phyloP scores from a whole-genome alignment of 1,139 yeast genomes.

The Petasospora rhodanensis region DNA sequence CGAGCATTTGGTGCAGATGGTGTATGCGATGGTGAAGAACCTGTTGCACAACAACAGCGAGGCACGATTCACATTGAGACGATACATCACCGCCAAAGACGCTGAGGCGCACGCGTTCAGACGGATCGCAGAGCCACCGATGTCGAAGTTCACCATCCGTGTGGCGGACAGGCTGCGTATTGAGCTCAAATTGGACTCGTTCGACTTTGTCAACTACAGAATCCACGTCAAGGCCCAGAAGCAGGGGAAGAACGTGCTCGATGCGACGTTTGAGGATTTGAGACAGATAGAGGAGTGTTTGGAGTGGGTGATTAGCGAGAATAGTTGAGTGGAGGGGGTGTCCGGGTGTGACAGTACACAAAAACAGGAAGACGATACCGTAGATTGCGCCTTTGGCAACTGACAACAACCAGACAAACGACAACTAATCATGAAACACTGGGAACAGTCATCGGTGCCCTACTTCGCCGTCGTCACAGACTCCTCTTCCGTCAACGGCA shows the following conservation, averaged over 20 bases:
- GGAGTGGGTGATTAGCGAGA: conserved; percentile 46
- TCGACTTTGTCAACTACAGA: conserved; percentile 26
- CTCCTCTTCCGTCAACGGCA: conserved; percentile 1
- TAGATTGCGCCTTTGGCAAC: no score
- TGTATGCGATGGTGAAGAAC: conserved; percentile 38
- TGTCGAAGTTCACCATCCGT: conserved; percentile 14
- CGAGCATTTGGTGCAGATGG: conserved; percentile 42
- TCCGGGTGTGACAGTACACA: no score
- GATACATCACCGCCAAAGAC: conserved; percentile 12
- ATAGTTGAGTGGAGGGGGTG: conserved; percentile 1
- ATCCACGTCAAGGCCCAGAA: conserved; percentile 12
- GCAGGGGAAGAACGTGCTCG: conserved; percentile 31
- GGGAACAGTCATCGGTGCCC: conserved; percentile 21
- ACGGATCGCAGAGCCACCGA: conserved; percentile 16
- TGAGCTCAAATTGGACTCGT: conserved; percentile 21
- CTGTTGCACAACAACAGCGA: conserved; percentile 23
- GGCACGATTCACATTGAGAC: conserved; percentile 14
- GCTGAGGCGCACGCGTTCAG: conserved; percentile 22
- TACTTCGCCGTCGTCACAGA: conserved; percentile 20
- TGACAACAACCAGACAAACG: no score
- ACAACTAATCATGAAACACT: no score
- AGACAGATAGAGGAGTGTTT: conserved; percentile 63
- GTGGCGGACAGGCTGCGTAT: conserved; percentile 8
- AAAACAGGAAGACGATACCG: no score
- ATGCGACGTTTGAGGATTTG: conserved; percentile 51